Conservation (phyloP, 2,329 filamentous ascomycete genomes). For the Apiospora malaysiana region DNA sequence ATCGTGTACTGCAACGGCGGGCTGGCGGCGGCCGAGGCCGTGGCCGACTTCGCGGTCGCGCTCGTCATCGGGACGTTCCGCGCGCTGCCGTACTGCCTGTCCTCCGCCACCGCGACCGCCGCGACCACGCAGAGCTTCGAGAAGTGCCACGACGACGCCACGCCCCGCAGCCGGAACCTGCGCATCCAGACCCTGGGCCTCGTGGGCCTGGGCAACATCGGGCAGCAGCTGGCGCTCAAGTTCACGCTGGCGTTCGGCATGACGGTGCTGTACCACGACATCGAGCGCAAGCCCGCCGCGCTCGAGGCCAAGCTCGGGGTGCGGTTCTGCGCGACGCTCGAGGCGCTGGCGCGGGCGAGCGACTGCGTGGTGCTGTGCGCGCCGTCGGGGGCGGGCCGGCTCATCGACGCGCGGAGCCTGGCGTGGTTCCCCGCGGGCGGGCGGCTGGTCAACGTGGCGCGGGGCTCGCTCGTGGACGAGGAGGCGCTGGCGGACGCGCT, state of each 20-base stretch:
- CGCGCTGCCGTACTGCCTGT: constrained; percentile 67
- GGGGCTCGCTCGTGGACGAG: constrained; percentile 70
- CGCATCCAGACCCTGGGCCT: constrained; percentile 66
- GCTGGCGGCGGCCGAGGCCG: constrained; percentile 72
- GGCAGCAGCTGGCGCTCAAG: constrained; percentile 67
- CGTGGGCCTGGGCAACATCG: constrained; percentile 73
- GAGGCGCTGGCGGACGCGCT: constrained; percentile 66
- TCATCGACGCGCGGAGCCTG: constrained; percentile 58
- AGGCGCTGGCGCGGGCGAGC: constrained; percentile 54
- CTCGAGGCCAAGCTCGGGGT: constrained; percentile 52
- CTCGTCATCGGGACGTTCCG: constrained; percentile 74
- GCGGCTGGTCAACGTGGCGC: constrained; percentile 69
- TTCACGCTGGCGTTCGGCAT: constrained; percentile 65
- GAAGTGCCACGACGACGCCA: constrained; percentile 65
- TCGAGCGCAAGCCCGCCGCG: constrained; percentile 52
- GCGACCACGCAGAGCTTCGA: constrained; percentile 47
- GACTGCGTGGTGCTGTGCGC: constrained; percentile 70
- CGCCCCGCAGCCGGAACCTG: constrained; percentile 67
- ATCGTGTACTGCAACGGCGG: constrained; percentile 77
- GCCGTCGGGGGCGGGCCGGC: constrained; percentile 51
- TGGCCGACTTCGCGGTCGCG: constrained; percentile 74
- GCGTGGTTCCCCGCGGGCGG: constrained; percentile 58
- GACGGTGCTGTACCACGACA: constrained; percentile 68
- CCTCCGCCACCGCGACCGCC: constrained; percentile 52
- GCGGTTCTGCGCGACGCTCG: constrained; percentile 56